These are phyloP conservation scores for Obelidium mucronatum DNA, from an alignment of 192 early-diverging fungal species.

Conservation along the genomic window DNA sequence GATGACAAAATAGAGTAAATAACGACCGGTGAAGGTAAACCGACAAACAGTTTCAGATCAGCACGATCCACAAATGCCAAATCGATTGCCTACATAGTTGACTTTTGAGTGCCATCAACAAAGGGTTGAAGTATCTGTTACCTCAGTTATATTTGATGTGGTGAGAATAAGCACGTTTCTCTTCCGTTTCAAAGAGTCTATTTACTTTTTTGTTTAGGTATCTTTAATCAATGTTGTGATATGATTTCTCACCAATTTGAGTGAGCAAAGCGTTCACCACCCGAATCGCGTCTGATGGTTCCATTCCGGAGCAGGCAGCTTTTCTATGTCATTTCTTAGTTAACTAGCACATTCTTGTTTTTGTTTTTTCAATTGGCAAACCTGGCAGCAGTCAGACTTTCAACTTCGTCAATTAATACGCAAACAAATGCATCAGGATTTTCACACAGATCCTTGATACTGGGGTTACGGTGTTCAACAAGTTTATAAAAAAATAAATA, in stretches of 20 bases:
- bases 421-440: slow-evolving; percentile 66
- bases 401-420: slow-evolving; percentile 80
- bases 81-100: slow-evolving; percentile 17
- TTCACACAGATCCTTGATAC: slow-evolving; percentile 62
- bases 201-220: background rate
- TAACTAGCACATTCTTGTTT: no score
- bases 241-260: slow-evolving; percentile 72
- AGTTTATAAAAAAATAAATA: background rate
- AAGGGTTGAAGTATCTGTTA: background rate
- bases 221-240: slow-evolving; percentile 47
- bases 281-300: slow-evolving; percentile 75
- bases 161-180: slow-evolving; percentile 73
- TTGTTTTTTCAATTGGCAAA: no score
- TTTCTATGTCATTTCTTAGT: no score
- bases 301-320: slow-evolving; percentile 66
- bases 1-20: slow-evolving; percentile 64
- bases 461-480: slow-evolving; percentile 12
- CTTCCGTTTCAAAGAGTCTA: slow-evolving; percentile 62
- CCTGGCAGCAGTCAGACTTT: slow-evolving; percentile 71
- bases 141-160: slow-evolving; percentile 77
- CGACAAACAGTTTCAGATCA: slow-evolving; percentile 69
- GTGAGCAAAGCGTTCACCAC: slow-evolving; percentile 77
- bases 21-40: slow-evolving; percentile 56
- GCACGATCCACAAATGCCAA: slow-evolving; percentile 52
- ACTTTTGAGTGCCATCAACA: slow-evolving; percentile 46